Percentiles rank a stretch among this genome's conserved stretches.
phyloP scores from a whole-genome alignment of 768 basidiomycete species.

The Pleurotus djamor region DNA sequence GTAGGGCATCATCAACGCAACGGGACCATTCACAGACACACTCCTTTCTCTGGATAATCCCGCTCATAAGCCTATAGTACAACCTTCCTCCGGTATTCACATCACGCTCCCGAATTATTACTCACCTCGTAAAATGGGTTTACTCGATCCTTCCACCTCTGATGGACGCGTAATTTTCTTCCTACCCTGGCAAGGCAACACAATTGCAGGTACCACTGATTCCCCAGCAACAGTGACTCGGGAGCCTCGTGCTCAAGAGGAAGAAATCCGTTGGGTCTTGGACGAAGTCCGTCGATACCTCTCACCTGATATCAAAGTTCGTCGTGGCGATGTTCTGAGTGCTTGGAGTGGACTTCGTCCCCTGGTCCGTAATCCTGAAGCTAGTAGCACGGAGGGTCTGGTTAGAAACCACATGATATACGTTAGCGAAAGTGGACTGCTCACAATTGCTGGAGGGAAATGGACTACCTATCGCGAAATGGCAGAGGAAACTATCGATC shows the following conservation, averaged over 20 bases:
- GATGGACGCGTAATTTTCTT: constrained; percentile 99
- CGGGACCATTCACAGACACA: constrained; percentile 90
- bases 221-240: constrained; percentile 66
- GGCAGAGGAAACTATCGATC: constrained; percentile 93
- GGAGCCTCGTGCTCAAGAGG: constrained; percentile 83
- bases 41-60: constrained; percentile 82
- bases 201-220: constrained; percentile 97
- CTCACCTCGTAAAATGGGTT: constrained; percentile 91
- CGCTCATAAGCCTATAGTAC: constrained; percentile 80
- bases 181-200: constrained; percentile 97
- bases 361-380: constrained; percentile 77
- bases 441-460: constrained; percentile 97
- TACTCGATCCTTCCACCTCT: constrained; percentile 92
- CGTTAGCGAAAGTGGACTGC: constrained; percentile 72
- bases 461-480: constrained; percentile 98
- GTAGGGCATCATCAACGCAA: constrained; percentile 93
- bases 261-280: constrained; percentile 96
- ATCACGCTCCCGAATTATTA: constrained; percentile 98
- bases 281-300: constrained; percentile 92
- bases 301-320: constrained; percentile 88
- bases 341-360: constrained; percentile 95
- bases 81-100: constrained; percentile 91
- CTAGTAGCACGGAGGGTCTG: constrained; percentile 72
- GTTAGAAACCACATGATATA: constrained; percentile 95
- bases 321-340: constrained; percentile 91